These are phyloP conservation scores for Fragilariopsis cylindrus DNA, from an alignment of 108 stramenopile species.

Conservation along the genomic window DNA sequence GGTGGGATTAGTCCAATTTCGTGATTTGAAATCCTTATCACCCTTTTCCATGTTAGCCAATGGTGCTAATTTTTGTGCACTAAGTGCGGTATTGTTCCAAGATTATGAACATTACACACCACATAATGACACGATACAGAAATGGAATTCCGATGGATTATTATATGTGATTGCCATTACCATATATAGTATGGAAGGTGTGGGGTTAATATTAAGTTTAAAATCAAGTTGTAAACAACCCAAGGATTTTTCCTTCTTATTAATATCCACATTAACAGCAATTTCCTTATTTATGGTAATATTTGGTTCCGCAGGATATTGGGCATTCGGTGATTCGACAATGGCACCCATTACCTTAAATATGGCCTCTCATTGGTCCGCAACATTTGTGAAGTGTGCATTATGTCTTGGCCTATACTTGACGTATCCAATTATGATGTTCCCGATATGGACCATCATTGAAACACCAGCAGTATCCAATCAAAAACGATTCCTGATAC, in stretches of 20 bases:
- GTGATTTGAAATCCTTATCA: slow-evolving; percentile 57
- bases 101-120: slow-evolving; percentile 56
- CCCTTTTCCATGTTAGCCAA: slow-evolving; percentile 75
- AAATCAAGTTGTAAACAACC: slow-evolving; percentile 50
- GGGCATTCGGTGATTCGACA: slow-evolving; percentile 60
- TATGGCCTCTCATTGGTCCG: slow-evolving; percentile 42
- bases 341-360: slow-evolving; percentile 75
- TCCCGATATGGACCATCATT: slow-evolving; percentile 61
- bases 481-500: slow-evolving; percentile 23
- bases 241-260: slow-evolving; percentile 47
- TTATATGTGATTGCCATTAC: slow-evolving; percentile 64
- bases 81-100: slow-evolving; percentile 64
- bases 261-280: slow-evolving; percentile 42
- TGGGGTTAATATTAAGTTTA: slow-evolving; percentile 64
- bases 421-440: slow-evolving; percentile 88
- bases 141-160: slow-evolving; percentile 49
- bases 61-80: slow-evolving; percentile 60
- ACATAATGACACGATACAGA: slow-evolving; percentile 43
- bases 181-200: slow-evolving; percentile 80
- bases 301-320: slow-evolving; percentile 70
- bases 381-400: slow-evolving; percentile 68
- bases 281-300: slow-evolving; percentile 69
- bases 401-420: slow-evolving; percentile 73
- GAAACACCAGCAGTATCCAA: slow-evolving; percentile 35
- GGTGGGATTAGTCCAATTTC: slow-evolving; percentile 54